phyloP scores from a whole-genome alignment of 768 basidiomycete species.

The Collybia sp. region DNA sequence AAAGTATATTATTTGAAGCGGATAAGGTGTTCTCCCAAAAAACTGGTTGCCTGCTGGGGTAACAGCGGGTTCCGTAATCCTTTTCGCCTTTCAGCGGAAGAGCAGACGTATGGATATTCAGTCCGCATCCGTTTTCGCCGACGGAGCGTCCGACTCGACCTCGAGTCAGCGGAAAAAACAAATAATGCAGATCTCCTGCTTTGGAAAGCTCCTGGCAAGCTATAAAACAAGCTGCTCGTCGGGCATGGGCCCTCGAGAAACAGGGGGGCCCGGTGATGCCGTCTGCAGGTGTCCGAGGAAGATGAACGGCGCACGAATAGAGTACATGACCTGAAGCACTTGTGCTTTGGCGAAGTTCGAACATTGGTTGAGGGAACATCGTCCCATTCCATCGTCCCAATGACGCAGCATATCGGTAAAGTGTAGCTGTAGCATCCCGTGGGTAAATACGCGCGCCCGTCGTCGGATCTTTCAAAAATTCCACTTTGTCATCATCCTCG shows the following conservation, averaged over 20 bases:
- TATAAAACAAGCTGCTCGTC: conserved; percentile 54
- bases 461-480: conserved; percentile 54
- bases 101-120: conserved; percentile 5
- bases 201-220: conserved; percentile 48
- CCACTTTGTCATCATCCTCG: conserved; percentile 38
- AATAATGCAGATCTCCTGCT: conserved; percentile 46
- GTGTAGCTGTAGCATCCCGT: conserved; percentile 50
- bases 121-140: conserved; percentile 6
- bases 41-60: conserved; percentile 52
- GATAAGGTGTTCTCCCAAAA: conserved; percentile 56
- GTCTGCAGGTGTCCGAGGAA: conserved; percentile 37
- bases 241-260: conserved; percentile 44
- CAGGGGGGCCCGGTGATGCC: conserved; percentile 40
- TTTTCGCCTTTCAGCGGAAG: conserved; percentile 16
- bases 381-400: conserved; percentile 7
- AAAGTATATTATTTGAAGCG: conserved; percentile 31
- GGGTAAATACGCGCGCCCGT: conserved; percentile 55
- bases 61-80: conserved; percentile 42
- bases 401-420: conserved; percentile 47
- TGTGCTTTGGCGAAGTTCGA: conserved; percentile 25
- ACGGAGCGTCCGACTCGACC: conserved; percentile 9
- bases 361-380: conserved; percentile 21
- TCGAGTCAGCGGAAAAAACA: conserved; percentile 37
- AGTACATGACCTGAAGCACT: conserved; percentile 11
- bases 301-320: conserved; percentile 45